Conservation (phyloP, 1,139 yeast species). For the Blastobotrys serpentis region DNA sequence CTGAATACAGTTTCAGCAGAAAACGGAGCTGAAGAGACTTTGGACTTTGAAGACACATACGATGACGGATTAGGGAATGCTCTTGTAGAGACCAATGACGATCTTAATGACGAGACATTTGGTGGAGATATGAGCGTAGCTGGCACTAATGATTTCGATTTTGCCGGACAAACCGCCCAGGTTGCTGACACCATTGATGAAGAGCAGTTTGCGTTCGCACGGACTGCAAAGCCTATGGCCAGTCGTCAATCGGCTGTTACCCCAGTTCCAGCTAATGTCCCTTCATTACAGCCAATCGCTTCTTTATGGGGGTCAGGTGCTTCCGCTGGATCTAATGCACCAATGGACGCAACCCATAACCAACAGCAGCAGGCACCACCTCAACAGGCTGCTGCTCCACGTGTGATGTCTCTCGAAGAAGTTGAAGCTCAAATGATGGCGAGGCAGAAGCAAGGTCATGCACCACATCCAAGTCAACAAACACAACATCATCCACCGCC, state of each 20-base stretch:
- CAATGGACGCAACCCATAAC: constrained; percentile 10
- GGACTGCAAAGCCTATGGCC: constrained; percentile 26
- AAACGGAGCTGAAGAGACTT: constrained; percentile 28
- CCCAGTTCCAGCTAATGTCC: constrained; percentile 36
- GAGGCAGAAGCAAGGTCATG: constrained; percentile 15
- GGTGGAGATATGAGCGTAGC: constrained; percentile 52
- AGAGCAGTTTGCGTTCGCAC: constrained; percentile 33
- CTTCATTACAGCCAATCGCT: constrained; percentile 59
- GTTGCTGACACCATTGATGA: constrained; percentile 39
- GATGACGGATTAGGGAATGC: constrained; percentile 69
- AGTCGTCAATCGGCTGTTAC: constrained; percentile 17
- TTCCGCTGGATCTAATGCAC: not conserved
- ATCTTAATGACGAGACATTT: constrained; percentile 83
- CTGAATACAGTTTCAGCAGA: constrained; percentile 34
- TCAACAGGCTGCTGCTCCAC: constrained; percentile 28
- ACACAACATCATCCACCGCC: constrained; percentile 16
- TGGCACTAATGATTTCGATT: constrained; percentile 57
- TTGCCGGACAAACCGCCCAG: constrained; percentile 50
- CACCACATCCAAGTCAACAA: constrained; percentile 18
- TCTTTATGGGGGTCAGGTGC: constrained; percentile 54
- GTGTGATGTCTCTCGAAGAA: constrained; percentile 65
- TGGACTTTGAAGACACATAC: constrained; percentile 81
- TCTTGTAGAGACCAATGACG: constrained; percentile 72
- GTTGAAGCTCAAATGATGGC: constrained; percentile 69
- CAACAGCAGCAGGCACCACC: constrained; percentile 27